Percentiles rank a stretch among this genome's conserved stretches.
Evolutionary conservation across 2,329 filamentous ascomycete species (phyloP).

Genomic region (Chalaropsis thielavioides): DNA sequence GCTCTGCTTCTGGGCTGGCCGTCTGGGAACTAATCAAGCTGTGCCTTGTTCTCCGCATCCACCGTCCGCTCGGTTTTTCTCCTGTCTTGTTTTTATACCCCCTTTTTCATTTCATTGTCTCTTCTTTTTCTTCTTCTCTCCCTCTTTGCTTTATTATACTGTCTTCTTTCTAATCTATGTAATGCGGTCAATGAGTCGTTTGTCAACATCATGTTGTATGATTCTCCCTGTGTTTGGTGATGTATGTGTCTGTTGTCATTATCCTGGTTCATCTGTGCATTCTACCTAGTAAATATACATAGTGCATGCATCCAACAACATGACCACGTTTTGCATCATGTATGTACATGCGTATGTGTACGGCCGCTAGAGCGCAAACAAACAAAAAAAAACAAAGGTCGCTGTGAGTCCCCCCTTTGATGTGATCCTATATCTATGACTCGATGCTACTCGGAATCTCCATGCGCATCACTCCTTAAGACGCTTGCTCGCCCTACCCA

Average conservation of each 20-base stretch:
- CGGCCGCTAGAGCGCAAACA: too few species aligned
- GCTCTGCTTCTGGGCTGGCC: background rate
- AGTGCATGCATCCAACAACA: background rate
- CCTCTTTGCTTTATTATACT: conserved; percentile 4
- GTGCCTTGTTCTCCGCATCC: background rate
- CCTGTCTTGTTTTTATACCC: background rate
- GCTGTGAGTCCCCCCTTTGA: background rate
- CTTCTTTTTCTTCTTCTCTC: background rate
- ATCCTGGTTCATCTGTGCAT: background rate
- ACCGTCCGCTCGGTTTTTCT: background rate
- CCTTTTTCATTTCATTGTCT: conserved; percentile 4
- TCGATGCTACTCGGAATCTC: background rate
- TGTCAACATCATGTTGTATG: background rate
- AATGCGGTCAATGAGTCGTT: conserved; percentile 8
- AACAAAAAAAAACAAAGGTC: too few species aligned
- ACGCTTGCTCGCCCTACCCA: conserved; percentile 49
- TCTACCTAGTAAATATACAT: background rate
- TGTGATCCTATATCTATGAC: too few species aligned
- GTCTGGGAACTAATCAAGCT: too few species aligned
- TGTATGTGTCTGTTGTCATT: conserved; percentile 5
- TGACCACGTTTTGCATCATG: too few species aligned
- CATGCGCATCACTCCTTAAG: conserved; percentile 35
- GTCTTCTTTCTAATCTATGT: conserved; percentile 2
- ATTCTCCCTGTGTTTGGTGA: background rate
- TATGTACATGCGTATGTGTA: too few species aligned